phyloP scores from a whole-genome alignment of 73 alveolate genomes.

The Tetrahymena elliotti region DNA sequence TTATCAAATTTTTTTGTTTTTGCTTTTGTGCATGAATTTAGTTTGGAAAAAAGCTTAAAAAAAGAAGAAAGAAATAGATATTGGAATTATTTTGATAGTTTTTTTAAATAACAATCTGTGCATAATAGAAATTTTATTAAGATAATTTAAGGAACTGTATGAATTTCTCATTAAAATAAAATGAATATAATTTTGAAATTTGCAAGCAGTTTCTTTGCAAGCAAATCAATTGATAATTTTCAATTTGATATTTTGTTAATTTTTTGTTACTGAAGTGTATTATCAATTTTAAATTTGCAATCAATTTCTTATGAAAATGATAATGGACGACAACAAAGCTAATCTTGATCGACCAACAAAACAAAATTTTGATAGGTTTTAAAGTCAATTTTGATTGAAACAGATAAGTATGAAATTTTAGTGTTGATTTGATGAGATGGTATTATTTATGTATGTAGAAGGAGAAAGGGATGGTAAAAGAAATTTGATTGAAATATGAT shows the following conservation, averaged over 20 bases:
- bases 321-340: background rate
- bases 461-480: background rate
- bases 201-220: too few relatives aligned
- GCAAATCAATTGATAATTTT: background rate
- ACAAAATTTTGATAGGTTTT: background rate
- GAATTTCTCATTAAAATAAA: background rate
- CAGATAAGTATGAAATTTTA: background rate
- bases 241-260: background rate
- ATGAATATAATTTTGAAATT: background rate
- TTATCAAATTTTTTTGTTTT: too few relatives aligned
- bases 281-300: background rate
- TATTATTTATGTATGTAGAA: background rate
- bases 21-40: background rate
- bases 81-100: background rate
- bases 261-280: background rate
- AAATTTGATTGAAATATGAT: background rate
- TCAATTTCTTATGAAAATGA: too few relatives aligned
- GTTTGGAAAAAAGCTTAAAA: background rate
- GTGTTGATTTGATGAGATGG: too few relatives aligned
- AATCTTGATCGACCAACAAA: background rate
- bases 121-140: background rate
- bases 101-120: background rate
- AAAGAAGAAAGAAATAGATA: background rate
- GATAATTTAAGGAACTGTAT: background rate
- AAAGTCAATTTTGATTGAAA: too few relatives aligned